These are phyloP conservation scores for Lophium mytilinum DNA, from an alignment of 495 filamentous ascomycete genomes.

Conservation along the genomic window DNA sequence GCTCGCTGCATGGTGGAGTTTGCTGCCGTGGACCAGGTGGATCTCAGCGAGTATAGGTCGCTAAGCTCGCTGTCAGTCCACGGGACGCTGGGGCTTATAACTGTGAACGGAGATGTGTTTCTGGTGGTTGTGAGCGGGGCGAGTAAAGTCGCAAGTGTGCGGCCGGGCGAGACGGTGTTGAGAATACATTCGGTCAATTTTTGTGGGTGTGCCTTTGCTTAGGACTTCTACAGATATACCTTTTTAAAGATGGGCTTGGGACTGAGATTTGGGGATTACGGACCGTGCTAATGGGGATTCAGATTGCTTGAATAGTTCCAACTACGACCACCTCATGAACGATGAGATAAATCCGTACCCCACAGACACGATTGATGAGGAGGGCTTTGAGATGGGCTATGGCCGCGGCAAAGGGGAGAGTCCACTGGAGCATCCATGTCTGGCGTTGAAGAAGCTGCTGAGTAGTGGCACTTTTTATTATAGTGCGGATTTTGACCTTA, in stretches of 20 bases:
- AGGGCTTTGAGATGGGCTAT: conserved; percentile 47
- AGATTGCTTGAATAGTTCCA: conserved; percentile 77
- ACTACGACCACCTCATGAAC: conserved; percentile 66
- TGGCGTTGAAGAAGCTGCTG: conserved; percentile 82
- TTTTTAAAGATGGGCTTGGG: neutral
- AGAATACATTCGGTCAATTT: conserved; percentile 85
- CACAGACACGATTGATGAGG: conserved; percentile 43
- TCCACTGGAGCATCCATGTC: conserved; percentile 73
- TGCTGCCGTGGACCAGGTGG: conserved; percentile 48
- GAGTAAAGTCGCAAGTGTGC: conserved; percentile 66
- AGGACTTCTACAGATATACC: no score
- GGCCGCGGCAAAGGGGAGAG: conserved; percentile 56
- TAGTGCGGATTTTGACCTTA: conserved; percentile 92
- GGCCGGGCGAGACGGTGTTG: conserved; percentile 81
- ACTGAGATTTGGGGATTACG: no score
- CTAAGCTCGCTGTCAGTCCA: conserved; percentile 67
- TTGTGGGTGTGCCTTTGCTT: conserved; percentile 40
- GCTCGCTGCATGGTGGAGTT: conserved; percentile 86
- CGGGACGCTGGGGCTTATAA: conserved; percentile 86
- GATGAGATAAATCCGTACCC: conserved; percentile 51
- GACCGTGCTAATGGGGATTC: conserved; percentile 1
- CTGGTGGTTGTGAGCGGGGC: conserved; percentile 81
- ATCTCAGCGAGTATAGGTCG: conserved; percentile 65
- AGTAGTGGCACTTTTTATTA: conserved; percentile 97
- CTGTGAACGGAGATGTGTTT: conserved; percentile 78